Evolutionary conservation across 768 basidiomycete genomes (phyloP).

Genomic region (Mrakia frigida): DNA sequence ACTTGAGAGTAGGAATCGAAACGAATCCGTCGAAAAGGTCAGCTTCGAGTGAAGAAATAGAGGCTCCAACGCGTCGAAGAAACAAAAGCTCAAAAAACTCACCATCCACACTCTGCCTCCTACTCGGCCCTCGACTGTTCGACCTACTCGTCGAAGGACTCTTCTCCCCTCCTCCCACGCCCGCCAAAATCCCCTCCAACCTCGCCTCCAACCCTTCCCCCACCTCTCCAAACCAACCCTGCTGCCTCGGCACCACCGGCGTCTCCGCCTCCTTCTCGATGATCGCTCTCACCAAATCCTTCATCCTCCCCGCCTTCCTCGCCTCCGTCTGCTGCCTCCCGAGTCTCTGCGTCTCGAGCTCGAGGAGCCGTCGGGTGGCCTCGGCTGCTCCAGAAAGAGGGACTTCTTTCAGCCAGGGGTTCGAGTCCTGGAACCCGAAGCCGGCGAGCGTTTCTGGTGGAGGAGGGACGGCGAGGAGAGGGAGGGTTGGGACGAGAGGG

Average conservation of each 20-base stretch:
- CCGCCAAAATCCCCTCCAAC: conserved; percentile 17
- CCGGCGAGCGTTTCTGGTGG: conserved; percentile 29
- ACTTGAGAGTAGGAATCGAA: background rate
- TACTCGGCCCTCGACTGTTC: conserved; percentile 37
- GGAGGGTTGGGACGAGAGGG: conserved; percentile 50
- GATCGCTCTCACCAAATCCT: conserved; percentile 36
- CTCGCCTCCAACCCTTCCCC: conserved; percentile 15
- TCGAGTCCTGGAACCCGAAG: conserved; percentile 50
- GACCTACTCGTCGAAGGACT: conserved; percentile 32
- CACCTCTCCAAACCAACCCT: conserved; percentile 17
- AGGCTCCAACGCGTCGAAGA: background rate
- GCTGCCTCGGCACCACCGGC: conserved; percentile 28
- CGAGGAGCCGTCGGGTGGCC: conserved; percentile 45
- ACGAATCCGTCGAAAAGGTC: no score
- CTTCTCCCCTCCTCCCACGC: background rate
- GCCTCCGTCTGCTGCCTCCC: conserved; percentile 39
- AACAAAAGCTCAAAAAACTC: background rate
- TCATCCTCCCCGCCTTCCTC: conserved; percentile 34
- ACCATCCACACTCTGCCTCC: conserved; percentile 34
- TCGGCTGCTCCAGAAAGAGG: conserved; percentile 47
- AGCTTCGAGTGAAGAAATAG: background rate
- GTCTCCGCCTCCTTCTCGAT: conserved; percentile 33
- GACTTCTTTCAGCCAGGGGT: conserved; percentile 48
- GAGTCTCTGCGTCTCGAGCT: conserved; percentile 36
- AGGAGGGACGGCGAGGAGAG: conserved; percentile 44